Base-by-base conservation (phyloP, 768 basidiomycete species). In the Trametes cingulata region DNA sequence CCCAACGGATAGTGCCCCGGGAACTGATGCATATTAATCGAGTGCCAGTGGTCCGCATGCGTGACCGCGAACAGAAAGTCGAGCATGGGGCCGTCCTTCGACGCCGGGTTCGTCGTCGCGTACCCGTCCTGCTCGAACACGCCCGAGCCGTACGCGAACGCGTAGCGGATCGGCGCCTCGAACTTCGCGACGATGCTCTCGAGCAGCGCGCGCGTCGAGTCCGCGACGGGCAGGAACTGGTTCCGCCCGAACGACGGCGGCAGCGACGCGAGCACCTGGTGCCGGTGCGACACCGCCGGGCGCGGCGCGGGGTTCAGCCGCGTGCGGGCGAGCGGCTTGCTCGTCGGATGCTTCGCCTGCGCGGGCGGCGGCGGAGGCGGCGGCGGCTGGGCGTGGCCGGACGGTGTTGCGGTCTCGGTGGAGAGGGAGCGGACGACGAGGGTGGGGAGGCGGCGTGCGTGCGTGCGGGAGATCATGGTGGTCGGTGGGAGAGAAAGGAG, bases 31-130 rank as follows among this genome's bases (percentile, higher is more conserved):
- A 98, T 88, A 73, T 99, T 99, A 73, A 95, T 91, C 27, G 87
- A 91, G 73, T 98, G 97, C 79, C 95, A 99, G 69, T 97, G 93
- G 13, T 82, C 83, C 0, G 97, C 82, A 66, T 97, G 94, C 1
- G 93, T 92, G 45, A 98, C 96, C 0, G 95, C 95, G 72, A 99
- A 93, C 73, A 99, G 84, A 68, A 98, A 97, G 74, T 99, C 97
- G 20, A 98, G 83, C 90, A 98, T 92, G 0, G 95, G 95, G 25
- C 61, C 61, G 41, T 54, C 56, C 42, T 68, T 72, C 17, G 77
- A 73, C 13, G 67, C 68, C 20, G 70, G 69, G 48, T 65, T 67
- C 27, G 65, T 67, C 19, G 69, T 67, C 60, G 73, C 62, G 66
- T 95, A 91, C 17, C 95, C 92, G 55, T 88, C 87, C 74, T 99